Evolutionary conservation across 305 asterid species (phyloP), one percentile per base, ranked within the genome.

Genomic region (Fraxinus platypoda): DNA sequence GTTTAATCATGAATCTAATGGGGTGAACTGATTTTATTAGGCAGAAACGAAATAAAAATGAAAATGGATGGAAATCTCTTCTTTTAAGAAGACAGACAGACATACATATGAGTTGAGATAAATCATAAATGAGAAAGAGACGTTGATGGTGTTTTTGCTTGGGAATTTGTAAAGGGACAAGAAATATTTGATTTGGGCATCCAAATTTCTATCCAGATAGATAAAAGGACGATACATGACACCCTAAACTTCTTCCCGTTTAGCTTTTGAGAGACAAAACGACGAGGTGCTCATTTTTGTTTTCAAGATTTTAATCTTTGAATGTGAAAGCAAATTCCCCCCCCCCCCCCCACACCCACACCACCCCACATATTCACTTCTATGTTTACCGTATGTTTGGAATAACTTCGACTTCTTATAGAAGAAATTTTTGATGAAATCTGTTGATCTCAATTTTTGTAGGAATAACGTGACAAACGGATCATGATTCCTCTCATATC

Each of bases 191-290:
- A 76, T 12, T 76, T 76, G 6, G 74, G 78, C n/a, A 57, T 28
- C 77, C 77, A 59, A 6, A 21, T 17, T 17, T 15, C 62, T 5
- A 17, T 17, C 64, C 74, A 68, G 84, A 31, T 54, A 8, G 81
- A 73, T 59, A 59, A 23, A 19, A 25, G 37, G 38, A 68, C 17
- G 74, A 26, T 81, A 78, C 25, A 88, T 83, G 92, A 88, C 92
- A 83, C 52, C 73, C 77, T 78, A 86, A 81, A 77, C 81, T 73
- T 34, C 81, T 76, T 86, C 77, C 81, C 84, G 86, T 84, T 85
- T 79, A 43, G 84, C 93, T 91, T 91, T 91, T 88, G 57, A 84
- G 90, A 70, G 92, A 91, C 94, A 87, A 41, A 88, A 90, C 91
- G 79, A 88, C 91, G 84, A 89, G 86, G 88, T 34, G 75, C 78